Base-by-base conservation (phyloP, 2,329 filamentous ascomycete genomes). In the Alternaria ventricosa region DNA sequence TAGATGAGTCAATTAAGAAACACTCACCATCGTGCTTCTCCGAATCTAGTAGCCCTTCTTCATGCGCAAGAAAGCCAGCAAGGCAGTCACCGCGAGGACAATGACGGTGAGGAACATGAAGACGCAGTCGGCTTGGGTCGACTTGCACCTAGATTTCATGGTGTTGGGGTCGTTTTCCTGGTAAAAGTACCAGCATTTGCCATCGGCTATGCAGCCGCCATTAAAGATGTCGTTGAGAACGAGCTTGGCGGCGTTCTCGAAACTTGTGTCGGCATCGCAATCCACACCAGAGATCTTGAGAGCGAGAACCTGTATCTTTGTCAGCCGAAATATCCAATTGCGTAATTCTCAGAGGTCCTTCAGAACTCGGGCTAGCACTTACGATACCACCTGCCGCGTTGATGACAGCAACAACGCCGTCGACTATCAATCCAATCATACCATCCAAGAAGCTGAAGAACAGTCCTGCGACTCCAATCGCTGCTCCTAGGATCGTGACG, bases 21-120 rank as follows among this genome's bases (percentile, higher is more conserved):
- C 5, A 41, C 43, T 46, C 27, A 59, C 49, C 27, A n/a, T 46
- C 22, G 20, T 5, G 46, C 49, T n/a, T 13, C 41, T 49, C 49
- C 7, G 8, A 13, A 4, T 53, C 36, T 61, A 69, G 30, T 65
- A 64, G 2, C 66, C 63, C 44, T 58, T 72, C 46, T 57, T 66
- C 60, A 60, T 54, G 5, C 63, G 57, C 60, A 67, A 43, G 33
- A 63, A 68, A 6, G 50, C 45, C 15, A 71, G 10, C 20, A 65
- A 41, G 10, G 62, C 63, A 49, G 54, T 59, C 1, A 57, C 70
- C 18, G 65, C 45, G n/a, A 74, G 50, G 22, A 72, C 36, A 10
- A 66, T 43, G 12, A 66, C 65, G 1, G 65, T 68, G 18, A 75
- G 9, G 25, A 74, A 73, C 72, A 77, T 74, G 43, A 78, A 75